Evolutionary conservation across 108 stramenopile species (phyloP).

Genomic region (Epipyxis sp.): DNA sequence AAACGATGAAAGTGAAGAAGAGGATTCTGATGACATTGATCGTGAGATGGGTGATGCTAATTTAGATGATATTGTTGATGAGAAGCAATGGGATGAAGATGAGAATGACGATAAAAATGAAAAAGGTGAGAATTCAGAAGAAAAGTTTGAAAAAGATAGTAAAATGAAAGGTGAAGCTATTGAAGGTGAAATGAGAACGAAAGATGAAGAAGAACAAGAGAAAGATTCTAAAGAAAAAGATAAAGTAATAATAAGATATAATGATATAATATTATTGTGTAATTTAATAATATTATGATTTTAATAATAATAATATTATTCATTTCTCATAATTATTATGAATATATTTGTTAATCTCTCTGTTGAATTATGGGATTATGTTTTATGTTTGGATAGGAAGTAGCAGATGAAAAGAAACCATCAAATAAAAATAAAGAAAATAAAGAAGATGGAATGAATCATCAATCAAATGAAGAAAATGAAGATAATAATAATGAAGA

Average conservation of each 20-base stretch:
- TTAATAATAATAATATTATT: no score
- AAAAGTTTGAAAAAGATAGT: slow-evolving; percentile 86
- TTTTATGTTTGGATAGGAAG: no score
- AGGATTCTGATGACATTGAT: slow-evolving; percentile 89
- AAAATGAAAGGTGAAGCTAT: slow-evolving; percentile 71
- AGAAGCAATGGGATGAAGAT: slow-evolving; percentile 84
- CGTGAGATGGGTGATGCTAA: slow-evolving; percentile 96
- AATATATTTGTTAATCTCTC: no score
- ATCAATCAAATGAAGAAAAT: slow-evolving; percentile 14
- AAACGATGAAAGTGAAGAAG: slow-evolving; percentile 53
- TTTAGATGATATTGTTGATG: slow-evolving; percentile 87
- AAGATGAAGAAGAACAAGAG: slow-evolving; percentile 35
- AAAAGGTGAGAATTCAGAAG: slow-evolving; percentile 63
- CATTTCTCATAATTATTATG: no score
- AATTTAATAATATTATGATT: no score
- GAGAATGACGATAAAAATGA: slow-evolving; percentile 78
- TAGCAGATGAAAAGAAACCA: not conserved
- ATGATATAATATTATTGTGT: no score
- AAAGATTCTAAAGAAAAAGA: slow-evolving; percentile 1
- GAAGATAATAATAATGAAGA: slow-evolving; percentile 2
- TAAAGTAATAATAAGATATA: no score
- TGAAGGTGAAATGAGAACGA: slow-evolving; percentile 86
- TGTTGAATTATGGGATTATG: no score
- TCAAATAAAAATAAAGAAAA: not conserved
- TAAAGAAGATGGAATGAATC: not conserved